Conservation (phyloP, 2,329 filamentous ascomycete genomes). For the Penicillium sp. region DNA sequence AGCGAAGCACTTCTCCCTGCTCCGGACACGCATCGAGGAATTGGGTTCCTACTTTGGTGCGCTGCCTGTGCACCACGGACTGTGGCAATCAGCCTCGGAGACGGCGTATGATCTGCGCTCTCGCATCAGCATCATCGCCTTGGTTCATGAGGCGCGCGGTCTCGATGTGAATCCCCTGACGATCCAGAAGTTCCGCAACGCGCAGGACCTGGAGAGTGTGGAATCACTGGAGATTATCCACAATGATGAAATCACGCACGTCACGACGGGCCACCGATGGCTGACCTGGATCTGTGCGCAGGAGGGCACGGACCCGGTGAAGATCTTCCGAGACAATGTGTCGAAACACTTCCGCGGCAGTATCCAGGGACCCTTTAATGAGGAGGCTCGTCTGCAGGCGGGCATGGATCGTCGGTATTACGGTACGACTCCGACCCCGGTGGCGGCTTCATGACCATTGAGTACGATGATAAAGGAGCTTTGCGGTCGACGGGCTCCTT, state of each 20-base stretch:
- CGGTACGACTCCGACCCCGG: constrained; percentile 19
- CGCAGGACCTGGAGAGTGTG: constrained; percentile 39
- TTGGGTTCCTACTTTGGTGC: constrained; percentile 42
- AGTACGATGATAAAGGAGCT: too few relatives aligned
- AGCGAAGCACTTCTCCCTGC: constrained; percentile 45
- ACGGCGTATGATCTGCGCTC: constrained; percentile 43
- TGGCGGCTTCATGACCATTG: constrained; percentile 6
- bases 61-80: constrained; percentile 42
- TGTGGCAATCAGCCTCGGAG: constrained; percentile 41
- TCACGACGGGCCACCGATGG: constrained; percentile 46
- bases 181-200: constrained; percentile 43
- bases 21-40: constrained; percentile 42
- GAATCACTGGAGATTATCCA: constrained; percentile 41
- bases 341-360: constrained; percentile 39
- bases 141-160: constrained; percentile 46
- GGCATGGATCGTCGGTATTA: constrained; percentile 44
- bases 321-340: constrained; percentile 43
- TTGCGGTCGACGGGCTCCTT: too few relatives aligned
- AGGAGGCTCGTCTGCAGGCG: constrained; percentile 40
- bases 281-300: constrained; percentile 44
- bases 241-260: constrained; percentile 46
- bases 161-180: constrained; percentile 46
- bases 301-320: constrained; percentile 41
- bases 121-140: constrained; percentile 43
- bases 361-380: constrained; percentile 43